phyloP scores from a whole-genome alignment of 768 basidiomycete genomes.

The Lactarius pseudohatsudake region DNA sequence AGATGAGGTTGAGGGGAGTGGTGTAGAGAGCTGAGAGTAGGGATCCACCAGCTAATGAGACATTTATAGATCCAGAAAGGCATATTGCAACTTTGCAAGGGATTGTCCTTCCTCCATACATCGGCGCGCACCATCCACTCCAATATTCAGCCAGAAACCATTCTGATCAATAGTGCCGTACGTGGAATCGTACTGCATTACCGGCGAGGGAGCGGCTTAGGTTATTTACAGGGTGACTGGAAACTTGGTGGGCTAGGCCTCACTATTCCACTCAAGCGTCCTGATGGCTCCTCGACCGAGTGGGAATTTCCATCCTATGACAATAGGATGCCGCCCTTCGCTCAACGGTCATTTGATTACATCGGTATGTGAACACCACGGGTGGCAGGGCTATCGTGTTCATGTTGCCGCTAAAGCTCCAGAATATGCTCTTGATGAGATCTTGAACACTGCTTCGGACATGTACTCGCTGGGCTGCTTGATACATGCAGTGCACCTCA shows the following conservation, averaged over 20 bases:
- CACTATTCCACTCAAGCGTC: slow-evolving; percentile 69
- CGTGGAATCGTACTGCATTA: slow-evolving; percentile 34
- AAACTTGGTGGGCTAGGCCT: slow-evolving; percentile 90
- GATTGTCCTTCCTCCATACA: slow-evolving; percentile 85
- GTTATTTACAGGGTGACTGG: slow-evolving; percentile 82
- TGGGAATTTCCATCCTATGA: slow-evolving; percentile 95
- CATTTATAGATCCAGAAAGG: slow-evolving; percentile 86
- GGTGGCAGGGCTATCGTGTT: not conserved
- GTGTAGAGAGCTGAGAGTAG: slow-evolving; percentile 4
- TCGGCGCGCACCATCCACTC: slow-evolving; percentile 92
- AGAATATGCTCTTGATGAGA: slow-evolving; percentile 91
- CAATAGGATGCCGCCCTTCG: slow-evolving; percentile 69
- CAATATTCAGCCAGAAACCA: slow-evolving; percentile 82
- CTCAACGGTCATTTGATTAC: slow-evolving; percentile 93
- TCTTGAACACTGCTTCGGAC: slow-evolving; percentile 82
- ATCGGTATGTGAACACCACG: slow-evolving; percentile 60
- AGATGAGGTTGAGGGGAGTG: slow-evolving; percentile 89
- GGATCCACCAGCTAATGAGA: slow-evolving; percentile 23
- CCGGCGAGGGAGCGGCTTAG: slow-evolving; percentile 12
- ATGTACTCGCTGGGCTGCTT: slow-evolving; percentile 92
- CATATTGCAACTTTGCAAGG: slow-evolving; percentile 88
- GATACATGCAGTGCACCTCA: slow-evolving; percentile 88
- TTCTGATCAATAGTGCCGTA: slow-evolving; percentile 88
- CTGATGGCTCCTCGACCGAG: slow-evolving; percentile 69
- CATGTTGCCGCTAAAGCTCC: slow-evolving; percentile 59